Evolutionary conservation across 2,329 filamentous ascomycete genomes (phyloP), one percentile per base, ranked within the genome.

Genomic region (Claviceps humidiphila): DNA sequence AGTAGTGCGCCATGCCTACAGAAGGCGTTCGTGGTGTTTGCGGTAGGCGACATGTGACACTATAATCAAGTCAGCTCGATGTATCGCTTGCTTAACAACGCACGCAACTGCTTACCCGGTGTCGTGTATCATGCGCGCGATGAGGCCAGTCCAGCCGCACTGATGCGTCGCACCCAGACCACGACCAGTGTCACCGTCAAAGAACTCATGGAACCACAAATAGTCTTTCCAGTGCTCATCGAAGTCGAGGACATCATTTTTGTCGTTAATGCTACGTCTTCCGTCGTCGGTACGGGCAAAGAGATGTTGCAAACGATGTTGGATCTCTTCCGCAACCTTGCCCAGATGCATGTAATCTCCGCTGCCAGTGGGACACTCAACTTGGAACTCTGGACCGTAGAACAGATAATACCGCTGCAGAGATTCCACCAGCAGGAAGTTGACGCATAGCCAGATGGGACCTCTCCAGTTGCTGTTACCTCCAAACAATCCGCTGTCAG

Each of bases 381-480:
- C 85, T 68, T 95, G 80, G 63, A 96, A 81, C 16, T 82, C 79
- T 54, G 87, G 85, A 55, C 91, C 91, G 64, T 97, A 96, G 74
- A 95, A 97, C 70, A 97, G 85, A 72, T 89, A 94, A 74, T 95
- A 97, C 37, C 91, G 80, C 61, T 95, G 87, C n/a, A 96, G 78
- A 6, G 90, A 91, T 67, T 97, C 91, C 42, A 97, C 85, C 14
- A 97, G 78, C 51, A 97, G 71, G 71, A 95, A 96, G 70, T 97
- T 97, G 71, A 95, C 89, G 56, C 89, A 93, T 48, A 96, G 77
- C 91, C 91, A 97, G 60, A 95, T 91, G 0, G 93, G 91, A 1
- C 86, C 91, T 71, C 91, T 82, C 91, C 91, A 97, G 69, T 97
- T 97, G 68, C 89, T 95, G 77, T 97, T 97, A 58, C 91, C 91